Conservation (phyloP, 1,284 basidiomycete genomes). For the Vanrija sp. region DNA sequence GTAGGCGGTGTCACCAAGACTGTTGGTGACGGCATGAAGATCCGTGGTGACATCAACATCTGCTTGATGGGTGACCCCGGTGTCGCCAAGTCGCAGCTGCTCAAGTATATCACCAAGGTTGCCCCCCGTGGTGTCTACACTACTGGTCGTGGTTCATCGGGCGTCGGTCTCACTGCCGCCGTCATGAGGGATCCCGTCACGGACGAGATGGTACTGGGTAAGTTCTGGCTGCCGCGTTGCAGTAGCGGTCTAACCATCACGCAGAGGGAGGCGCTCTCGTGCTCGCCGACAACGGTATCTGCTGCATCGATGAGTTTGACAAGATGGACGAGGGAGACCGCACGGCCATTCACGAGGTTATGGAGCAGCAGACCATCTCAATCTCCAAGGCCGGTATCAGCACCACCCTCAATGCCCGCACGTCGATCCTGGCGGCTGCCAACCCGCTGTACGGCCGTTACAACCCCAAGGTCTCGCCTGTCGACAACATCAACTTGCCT, state of each 20-base stretch:
- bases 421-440: conserved; percentile 95
- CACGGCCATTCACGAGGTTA: conserved; percentile 99
- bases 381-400: conserved; percentile 99
- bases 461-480: conserved; percentile 94
- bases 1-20: conserved; percentile 94
- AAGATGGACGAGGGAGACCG: conserved; percentile 99
- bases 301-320: conserved; percentile 99
- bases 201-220: conserved; percentile 98
- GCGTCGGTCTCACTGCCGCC: conserved; percentile 96
- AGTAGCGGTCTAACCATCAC: conserved; percentile 6
- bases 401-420: conserved; percentile 96
- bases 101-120: conserved; percentile 98
- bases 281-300: conserved; percentile 97
- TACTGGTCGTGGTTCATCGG: conserved; percentile 95
- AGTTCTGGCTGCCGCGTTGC: conserved; percentile 34
- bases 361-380: conserved; percentile 99
- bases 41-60: conserved; percentile 94
- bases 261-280: conserved; percentile 99
- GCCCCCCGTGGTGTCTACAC: conserved; percentile 98
- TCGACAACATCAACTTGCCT: conserved; percentile 99
- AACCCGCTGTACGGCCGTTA: conserved; percentile 98
- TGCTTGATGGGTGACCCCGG: conserved; percentile 99
- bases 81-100: conserved; percentile 96
- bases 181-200: conserved; percentile 99
- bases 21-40: conserved; percentile 97